A percentile compares a stretch with the other conserved stretches of the same genome.
These are phyloP conservation scores for Paracamarosporium sp. DNA, from an alignment of 2,329 filamentous ascomycete genomes.

Conservation along the genomic window DNA sequence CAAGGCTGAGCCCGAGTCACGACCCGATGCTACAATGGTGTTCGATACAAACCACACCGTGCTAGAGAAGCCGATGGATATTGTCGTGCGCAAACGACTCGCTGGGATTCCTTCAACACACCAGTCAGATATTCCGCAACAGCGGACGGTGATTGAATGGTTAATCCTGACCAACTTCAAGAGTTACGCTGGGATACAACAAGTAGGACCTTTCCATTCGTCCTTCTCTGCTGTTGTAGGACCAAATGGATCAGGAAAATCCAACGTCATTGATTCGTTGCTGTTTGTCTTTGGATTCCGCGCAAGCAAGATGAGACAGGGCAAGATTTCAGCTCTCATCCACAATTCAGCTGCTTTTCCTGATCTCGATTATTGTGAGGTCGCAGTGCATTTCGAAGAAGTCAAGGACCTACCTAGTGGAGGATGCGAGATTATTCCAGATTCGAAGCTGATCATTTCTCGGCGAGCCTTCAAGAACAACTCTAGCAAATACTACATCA, in stretches of 20 bases:
- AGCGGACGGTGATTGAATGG: conserved; percentile 91
- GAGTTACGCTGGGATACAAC: conserved; percentile 93
- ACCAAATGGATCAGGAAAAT: conserved; percentile 97
- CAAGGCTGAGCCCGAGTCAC: conserved; percentile 38
- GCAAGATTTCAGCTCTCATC: conserved; percentile 96
- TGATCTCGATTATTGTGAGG: conserved; percentile 88
- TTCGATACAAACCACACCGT: conserved; percentile 78
- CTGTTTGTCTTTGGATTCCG: conserved; percentile 99
- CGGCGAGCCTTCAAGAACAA: conserved; percentile 97
- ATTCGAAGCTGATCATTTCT: conserved; percentile 87
- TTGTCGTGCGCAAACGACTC: conserved; percentile 84
- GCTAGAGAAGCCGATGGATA: conserved; percentile 90
- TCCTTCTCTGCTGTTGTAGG: conserved; percentile 98
- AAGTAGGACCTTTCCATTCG: conserved; percentile 94
- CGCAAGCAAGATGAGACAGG: conserved; percentile 98
- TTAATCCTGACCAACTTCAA: conserved; percentile 97
- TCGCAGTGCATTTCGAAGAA: conserved; percentile 95
- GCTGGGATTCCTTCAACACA: conserved; percentile 66
- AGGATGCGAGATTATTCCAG: conserved; percentile 76
- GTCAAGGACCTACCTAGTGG: conserved; percentile 86
- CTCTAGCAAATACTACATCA: conserved; percentile 97
- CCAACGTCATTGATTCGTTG: conserved; percentile 97
- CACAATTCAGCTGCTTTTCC: conserved; percentile 93
- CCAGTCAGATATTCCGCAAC: conserved; percentile 78
- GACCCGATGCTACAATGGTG: conserved; percentile 45